A percentile compares a stretch with the other conserved stretches of the same genome.
phyloP scores from a whole-genome alignment of 2,329 filamentous ascomycete species.

The Ceratocystis eucalypticola region DNA sequence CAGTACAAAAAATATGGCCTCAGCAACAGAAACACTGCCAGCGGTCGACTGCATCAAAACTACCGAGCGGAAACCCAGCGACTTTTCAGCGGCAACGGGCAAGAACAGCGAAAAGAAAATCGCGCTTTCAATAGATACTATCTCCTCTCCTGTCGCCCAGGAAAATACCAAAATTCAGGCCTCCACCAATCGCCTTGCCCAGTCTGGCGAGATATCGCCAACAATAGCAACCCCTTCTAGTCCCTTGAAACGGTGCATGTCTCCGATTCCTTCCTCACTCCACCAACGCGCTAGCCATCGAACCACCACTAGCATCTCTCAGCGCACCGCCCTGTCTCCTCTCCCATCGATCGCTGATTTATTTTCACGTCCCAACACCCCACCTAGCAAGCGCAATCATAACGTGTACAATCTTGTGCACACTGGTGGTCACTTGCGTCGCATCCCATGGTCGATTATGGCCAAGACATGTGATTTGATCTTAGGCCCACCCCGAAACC shows the following conservation, averaged over 20 bases:
- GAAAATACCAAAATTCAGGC: neutral
- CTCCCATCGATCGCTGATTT: slow-evolving; percentile 55
- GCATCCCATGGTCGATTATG: slow-evolving; percentile 51
- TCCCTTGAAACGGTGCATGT: slow-evolving; percentile 4
- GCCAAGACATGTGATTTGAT: slow-evolving; percentile 66
- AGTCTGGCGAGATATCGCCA: neutral
- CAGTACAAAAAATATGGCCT: slow-evolving; percentile 7
- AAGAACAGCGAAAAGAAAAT: neutral
- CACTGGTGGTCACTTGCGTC: slow-evolving; percentile 32
- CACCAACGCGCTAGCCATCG: slow-evolving; percentile 32
- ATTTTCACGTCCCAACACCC: slow-evolving; percentile 34
- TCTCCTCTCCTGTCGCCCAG: neutral
- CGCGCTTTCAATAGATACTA: neutral
- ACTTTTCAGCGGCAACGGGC: neutral
- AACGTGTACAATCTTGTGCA: slow-evolving; percentile 21
- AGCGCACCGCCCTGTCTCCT: slow-evolving; percentile 48
- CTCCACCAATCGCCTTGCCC: neutral
- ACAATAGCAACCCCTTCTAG: neutral
- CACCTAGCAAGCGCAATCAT: neutral
- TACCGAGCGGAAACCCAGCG: neutral
- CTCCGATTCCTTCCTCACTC: slow-evolving; percentile 27
- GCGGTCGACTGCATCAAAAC: neutral
- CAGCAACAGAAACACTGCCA: slow-evolving; percentile 4
- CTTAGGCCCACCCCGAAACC: slow-evolving; percentile 64
- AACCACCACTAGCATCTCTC: slow-evolving; percentile 40